Evolutionary conservation across 805 yeast genomes (phyloP).

Genomic region (Lipomyces sp.): DNA sequence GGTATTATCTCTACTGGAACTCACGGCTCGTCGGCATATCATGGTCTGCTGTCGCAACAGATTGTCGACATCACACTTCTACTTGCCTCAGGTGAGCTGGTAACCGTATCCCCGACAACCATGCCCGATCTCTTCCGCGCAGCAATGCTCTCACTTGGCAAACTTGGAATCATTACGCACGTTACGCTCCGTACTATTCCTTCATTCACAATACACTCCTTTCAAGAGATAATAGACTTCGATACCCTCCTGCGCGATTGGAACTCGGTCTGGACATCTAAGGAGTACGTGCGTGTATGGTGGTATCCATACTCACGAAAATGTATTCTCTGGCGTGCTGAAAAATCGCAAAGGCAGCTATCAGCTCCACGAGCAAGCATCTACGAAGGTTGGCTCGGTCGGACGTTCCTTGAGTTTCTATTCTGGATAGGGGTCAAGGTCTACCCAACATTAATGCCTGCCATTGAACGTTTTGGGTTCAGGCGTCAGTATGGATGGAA

Average conservation of each 20-base stretch:
- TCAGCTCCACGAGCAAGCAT: slow-evolving; percentile 69
- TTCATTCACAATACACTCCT: slow-evolving; percentile 70
- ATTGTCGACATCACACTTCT: slow-evolving; percentile 73
- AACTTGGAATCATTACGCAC: slow-evolving; percentile 82
- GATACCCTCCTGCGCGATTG: slow-evolving; percentile 60
- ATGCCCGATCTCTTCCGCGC: slow-evolving; percentile 71
- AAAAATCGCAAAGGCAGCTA: slow-evolving; percentile 62
- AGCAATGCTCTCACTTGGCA: slow-evolving; percentile 80
- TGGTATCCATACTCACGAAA: slow-evolving; percentile 93
- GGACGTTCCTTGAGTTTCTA: slow-evolving; percentile 73
- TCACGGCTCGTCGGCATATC: slow-evolving; percentile 91
- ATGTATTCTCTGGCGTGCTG: slow-evolving; percentile 88
- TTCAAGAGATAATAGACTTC: slow-evolving; percentile 77
- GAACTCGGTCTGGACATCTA: slow-evolving; percentile 74
- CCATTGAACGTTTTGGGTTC: slow-evolving; percentile 80
- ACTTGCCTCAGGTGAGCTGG: slow-evolving; percentile 69
- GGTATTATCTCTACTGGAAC: slow-evolving; percentile 97
- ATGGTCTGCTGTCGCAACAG: slow-evolving; percentile 86
- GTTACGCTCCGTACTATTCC: slow-evolving; percentile 86
- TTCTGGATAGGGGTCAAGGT: slow-evolving; percentile 76
- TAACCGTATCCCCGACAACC: slow-evolving; percentile 63
- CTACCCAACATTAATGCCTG: slow-evolving; percentile 74
- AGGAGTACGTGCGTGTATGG: slow-evolving; percentile 93
- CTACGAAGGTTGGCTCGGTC: slow-evolving; percentile 79
- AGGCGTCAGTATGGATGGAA: slow-evolving; percentile 75